Percentiles rank a stretch among this genome's conserved stretches.
phyloP scores from a whole-genome alignment of 1,284 basidiomycete genomes.

The Microbotryum lychnidis-dioicae region DNA sequence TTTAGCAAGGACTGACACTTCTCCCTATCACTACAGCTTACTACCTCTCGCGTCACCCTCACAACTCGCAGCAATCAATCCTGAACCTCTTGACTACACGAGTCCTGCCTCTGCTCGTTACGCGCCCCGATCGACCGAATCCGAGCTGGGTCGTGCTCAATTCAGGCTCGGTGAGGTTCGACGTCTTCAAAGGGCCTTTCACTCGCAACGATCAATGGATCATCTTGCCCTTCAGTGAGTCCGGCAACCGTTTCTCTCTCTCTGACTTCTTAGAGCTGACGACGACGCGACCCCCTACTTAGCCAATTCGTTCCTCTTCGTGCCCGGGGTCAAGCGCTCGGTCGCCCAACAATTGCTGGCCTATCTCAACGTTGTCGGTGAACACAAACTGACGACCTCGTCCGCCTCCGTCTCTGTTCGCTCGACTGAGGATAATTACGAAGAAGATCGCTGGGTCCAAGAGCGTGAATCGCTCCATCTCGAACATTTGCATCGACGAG shows the following conservation, averaged over 20 bases:
- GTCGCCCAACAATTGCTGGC: constrained; percentile 23
- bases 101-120: constrained; percentile 26
- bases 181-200: constrained; percentile 36
- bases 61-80: constrained; percentile 18
- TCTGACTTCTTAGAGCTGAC: too few relatives aligned
- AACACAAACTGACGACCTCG: constrained; percentile 8
- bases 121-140: constrained; percentile 12
- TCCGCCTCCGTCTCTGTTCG: too few relatives aligned
- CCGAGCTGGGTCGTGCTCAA: constrained; percentile 31
- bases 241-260: too few relatives aligned
- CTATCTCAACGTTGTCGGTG: constrained; percentile 33
- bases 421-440: too few relatives aligned
- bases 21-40: constrained; percentile 16
- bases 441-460: too few relatives aligned
- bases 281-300: not conserved
- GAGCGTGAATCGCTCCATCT: not conserved
- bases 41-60: constrained; percentile 30
- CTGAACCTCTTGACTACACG: constrained; percentile 26
- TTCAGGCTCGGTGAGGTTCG: constrained; percentile 35
- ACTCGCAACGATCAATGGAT: constrained; percentile 36
- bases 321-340: constrained; percentile 18
- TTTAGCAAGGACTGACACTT: not conserved
- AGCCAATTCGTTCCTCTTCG: constrained; percentile 28
- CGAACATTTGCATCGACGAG: constrained; percentile 10
- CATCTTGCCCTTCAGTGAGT: constrained; percentile 26